Evolutionary conservation across 352 stramenopile species (phyloP).

Genomic region (Globisporangium perplexum): DNA sequence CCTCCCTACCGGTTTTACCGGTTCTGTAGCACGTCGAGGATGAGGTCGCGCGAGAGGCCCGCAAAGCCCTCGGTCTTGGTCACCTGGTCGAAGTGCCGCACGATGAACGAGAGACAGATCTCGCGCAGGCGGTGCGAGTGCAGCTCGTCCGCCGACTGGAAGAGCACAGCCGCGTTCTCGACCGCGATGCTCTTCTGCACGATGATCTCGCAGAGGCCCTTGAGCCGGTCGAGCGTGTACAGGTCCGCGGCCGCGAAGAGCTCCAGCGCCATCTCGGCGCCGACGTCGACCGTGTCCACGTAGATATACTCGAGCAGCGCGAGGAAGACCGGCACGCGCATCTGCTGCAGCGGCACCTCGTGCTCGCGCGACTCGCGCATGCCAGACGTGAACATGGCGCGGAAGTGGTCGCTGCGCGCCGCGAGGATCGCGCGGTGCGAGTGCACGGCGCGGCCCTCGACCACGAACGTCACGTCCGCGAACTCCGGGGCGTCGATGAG

Average conservation of each 20-base stretch:
- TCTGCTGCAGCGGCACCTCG: constrained; percentile 88
- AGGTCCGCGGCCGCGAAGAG: constrained; percentile 93
- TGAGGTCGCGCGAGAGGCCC: constrained; percentile 79
- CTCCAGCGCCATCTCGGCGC: constrained; percentile 90
- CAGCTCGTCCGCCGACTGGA: constrained; percentile 84
- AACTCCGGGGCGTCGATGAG: constrained; percentile 91
- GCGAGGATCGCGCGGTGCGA: constrained; percentile 90
- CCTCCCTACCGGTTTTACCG: too few species aligned
- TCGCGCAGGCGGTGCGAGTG: constrained; percentile 79
- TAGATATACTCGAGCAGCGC: constrained; percentile 97
- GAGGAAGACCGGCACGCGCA: constrained; percentile 90
- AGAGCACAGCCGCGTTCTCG: constrained; percentile 81
- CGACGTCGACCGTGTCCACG: constrained; percentile 92
- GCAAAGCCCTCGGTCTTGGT: constrained; percentile 89
- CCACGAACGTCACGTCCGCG: constrained; percentile 84
- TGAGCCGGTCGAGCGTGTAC: constrained; percentile 93
- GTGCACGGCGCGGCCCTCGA: constrained; percentile 80
- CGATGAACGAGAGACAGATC: constrained; percentile 87
- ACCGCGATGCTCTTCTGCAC: constrained; percentile 87
- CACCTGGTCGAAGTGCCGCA: constrained; percentile 88
- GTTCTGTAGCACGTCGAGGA: constrained; percentile 86
- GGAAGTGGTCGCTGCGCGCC: constrained; percentile 93
- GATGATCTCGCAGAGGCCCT: constrained; percentile 88
- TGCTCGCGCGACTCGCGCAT: constrained; percentile 89
- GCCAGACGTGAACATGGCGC: constrained; percentile 92